These are phyloP conservation scores for Raffaelea ambrosiae DNA, from an alignment of 2,329 filamentous ascomycete genomes.

Conservation along the genomic window DNA sequence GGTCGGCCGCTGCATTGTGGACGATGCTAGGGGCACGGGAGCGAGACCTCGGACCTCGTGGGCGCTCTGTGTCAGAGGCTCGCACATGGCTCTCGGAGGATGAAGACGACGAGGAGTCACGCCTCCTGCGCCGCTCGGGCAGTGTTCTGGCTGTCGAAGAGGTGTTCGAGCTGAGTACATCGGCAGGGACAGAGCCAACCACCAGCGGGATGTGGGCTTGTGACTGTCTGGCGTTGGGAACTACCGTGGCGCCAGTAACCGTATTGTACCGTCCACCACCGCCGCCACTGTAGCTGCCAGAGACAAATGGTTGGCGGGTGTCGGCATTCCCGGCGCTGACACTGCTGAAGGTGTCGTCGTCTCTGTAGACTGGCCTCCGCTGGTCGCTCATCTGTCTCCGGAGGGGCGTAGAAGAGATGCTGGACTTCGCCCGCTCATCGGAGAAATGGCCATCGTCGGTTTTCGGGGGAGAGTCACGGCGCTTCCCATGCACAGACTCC, in stretches of 20 bases:
- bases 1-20: slow-evolving; percentile 9
- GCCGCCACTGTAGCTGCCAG: too few species aligned
- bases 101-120: slow-evolving; percentile 20
- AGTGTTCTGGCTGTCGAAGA: slow-evolving; percentile 2
- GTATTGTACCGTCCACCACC: too few species aligned
- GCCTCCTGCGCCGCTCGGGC: slow-evolving; percentile 9
- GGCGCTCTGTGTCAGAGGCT: slow-evolving; percentile 7
- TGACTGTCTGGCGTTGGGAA: too few species aligned
- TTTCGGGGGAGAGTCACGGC: slow-evolving; percentile 11
- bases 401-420: slow-evolving; percentile 6
- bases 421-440: slow-evolving; percentile 26
- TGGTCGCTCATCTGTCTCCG: slow-evolving; percentile 13
- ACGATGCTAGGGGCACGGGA: slow-evolving; percentile 21
- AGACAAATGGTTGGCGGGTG: too few species aligned
- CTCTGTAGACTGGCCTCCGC: too few species aligned
- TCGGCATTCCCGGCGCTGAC: too few species aligned
- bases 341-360: too few species aligned
- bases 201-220: background rate
- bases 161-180: background rate
- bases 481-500: slow-evolving; percentile 17
- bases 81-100: slow-evolving; percentile 16
- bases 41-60: slow-evolving; percentile 13
- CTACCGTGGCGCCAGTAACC: too few species aligned
- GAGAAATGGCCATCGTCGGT: slow-evolving; percentile 29
- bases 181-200: slow-evolving; percentile 1